These are phyloP conservation scores for Candida michaelii DNA, from an alignment of 805 yeast genomes.

Conservation along the genomic window DNA sequence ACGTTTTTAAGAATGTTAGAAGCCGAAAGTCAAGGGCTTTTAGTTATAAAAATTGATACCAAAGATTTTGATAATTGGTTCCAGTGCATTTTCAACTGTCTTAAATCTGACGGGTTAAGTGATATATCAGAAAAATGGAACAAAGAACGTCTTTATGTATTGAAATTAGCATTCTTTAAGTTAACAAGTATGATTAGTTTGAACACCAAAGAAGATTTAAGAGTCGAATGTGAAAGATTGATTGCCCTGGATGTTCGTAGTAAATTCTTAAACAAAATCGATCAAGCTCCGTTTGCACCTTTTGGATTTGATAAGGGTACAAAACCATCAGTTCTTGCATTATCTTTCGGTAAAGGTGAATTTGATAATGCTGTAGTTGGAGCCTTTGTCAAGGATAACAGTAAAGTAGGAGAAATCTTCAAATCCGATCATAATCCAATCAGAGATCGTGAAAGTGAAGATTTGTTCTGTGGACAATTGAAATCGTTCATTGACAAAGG, in stretches of 20 bases:
- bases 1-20: conserved; percentile 84
- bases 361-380: conserved; percentile 85
- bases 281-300: conserved; percentile 93
- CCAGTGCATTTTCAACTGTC: conserved; percentile 42
- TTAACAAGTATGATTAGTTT: conserved; percentile 65
- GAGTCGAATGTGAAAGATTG: conserved; percentile 70
- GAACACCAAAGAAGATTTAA: conserved; percentile 79
- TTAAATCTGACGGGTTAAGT: conserved; percentile 77
- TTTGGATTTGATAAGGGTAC: conserved; percentile 76
- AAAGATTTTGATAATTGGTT: conserved; percentile 45
- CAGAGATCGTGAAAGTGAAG: conserved; percentile 43
- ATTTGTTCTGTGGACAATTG: conserved; percentile 59
- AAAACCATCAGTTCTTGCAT: conserved; percentile 76
- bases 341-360: conserved; percentile 86
- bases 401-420: conserved; percentile 71
- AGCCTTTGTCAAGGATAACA: conserved; percentile 72
- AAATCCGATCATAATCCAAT: conserved; percentile 76
- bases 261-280: conserved; percentile 66
- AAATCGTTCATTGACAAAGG: conserved; percentile 62
- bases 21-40: conserved; percentile 80
- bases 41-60: conserved; percentile 60
- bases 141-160: conserved; percentile 62
- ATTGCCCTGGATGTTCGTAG: conserved; percentile 70
- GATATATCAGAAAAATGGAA: conserved; percentile 82
- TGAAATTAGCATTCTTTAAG: conserved; percentile 66